phyloP scores from a whole-genome alignment of 495 filamentous ascomycete genomes.

The Neurospora intermedia region DNA sequence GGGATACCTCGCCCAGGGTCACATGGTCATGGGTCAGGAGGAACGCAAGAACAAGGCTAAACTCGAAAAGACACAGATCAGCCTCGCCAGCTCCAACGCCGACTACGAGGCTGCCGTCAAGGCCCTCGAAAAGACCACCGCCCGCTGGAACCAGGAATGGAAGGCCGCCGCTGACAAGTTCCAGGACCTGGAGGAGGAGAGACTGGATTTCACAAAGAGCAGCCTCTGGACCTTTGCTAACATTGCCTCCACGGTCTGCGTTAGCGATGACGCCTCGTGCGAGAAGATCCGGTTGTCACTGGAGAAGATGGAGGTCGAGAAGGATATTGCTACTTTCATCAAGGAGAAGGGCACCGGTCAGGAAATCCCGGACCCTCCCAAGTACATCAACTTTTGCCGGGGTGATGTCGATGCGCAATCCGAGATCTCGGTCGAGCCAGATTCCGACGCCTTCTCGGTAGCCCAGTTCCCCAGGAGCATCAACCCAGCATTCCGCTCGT shows the following conservation, averaged over 20 bases:
- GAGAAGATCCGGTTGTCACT: conserved; percentile 94
- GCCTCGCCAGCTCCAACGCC: conserved; percentile 74
- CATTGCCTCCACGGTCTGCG: conserved; percentile 94
- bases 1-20: conserved; percentile 93
- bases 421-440: conserved; percentile 48
- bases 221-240: conserved; percentile 99
- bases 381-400: conserved; percentile 97
- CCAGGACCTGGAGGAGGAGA: conserved; percentile 96
- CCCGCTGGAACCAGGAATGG: conserved; percentile 96
- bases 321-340: conserved; percentile 88
- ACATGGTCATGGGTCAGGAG: conserved; percentile 99
- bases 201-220: conserved; percentile 92
- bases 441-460: conserved; percentile 79
- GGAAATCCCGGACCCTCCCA: conserved; percentile 93
- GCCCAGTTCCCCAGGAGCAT: conserved; percentile 92
- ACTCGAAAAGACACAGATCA: conserved; percentile 96
- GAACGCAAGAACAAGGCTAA: conserved; percentile 98
- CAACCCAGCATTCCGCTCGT: conserved; percentile 88
- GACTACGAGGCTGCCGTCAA: conserved; percentile 94
- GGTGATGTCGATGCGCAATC: conserved; percentile 79
- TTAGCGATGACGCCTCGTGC: conserved; percentile 94
- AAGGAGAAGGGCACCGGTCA: conserved; percentile 79
- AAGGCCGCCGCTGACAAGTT: conserved; percentile 98
- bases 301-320: conserved; percentile 92
- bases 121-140: conserved; percentile 88